Evolutionary conservation across 306 rosid genomes (phyloP), one percentile per base, ranked within the genome.

Genomic region (Cyamopsis tetragonoloba): DNA sequence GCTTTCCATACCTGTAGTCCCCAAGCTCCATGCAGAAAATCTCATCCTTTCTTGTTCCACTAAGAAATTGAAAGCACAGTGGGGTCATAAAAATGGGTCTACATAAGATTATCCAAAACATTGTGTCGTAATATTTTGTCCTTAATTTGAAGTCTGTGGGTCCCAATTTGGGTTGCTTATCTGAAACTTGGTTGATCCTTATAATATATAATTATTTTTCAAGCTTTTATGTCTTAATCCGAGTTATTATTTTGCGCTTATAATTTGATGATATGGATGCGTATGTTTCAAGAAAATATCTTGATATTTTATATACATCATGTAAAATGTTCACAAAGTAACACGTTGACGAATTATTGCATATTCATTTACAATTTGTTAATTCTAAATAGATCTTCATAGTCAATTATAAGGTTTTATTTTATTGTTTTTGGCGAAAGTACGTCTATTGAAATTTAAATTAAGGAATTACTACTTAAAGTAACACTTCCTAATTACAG

Each of bases 41-140:
- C 32, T 76, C 81, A 78, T 60, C 47, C 71, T 68, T 50, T 65
- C 66, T 65, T 74, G 70, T 31, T 78, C 44, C 59, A 67, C 70
- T 14, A 69, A 72, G 48, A 34, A 79, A 73, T 62, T 75, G 53
- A 69, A 75, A 39, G 47, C 43, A 64, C 4, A 46, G 84, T 80
- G 87, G 87, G 83, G 87, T 62, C 85, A 70, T 50, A 62, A 53
- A 70, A 32, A 79, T 80, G 83, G 82, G 73, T 48, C 48, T 48
- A 27, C 55, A 35, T n/a, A 34, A 41, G 32, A 70, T 23, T 27
- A 41, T 34, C 48, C 19, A 20, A 38, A 23, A 28, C 50, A 35
- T 47, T 19, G 6, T 26, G 50, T 61, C 44, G 41, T 8, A 42
- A 49, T 57, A 28, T 30, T 64, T 50, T 43, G 70, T 66, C 43